Conservation (phyloP, 1,284 basidiomycete genomes). For the Kwoniella shivajii region DNA sequence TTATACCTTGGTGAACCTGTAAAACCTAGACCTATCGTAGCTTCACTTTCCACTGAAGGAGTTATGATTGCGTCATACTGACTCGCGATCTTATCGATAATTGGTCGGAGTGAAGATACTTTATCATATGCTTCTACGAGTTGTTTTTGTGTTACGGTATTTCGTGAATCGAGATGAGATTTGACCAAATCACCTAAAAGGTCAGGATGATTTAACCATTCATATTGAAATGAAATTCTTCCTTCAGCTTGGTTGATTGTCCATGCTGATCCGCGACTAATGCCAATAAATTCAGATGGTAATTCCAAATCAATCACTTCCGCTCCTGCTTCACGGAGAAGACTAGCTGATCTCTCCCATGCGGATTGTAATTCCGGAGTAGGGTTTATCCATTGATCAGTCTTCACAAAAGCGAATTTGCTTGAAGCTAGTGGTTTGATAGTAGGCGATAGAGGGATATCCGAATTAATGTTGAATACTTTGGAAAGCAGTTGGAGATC, state of each 20-base stretch:
- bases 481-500: slow-evolving; percentile 39
- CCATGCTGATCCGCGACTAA: not conserved
- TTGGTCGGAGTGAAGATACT: slow-evolving; percentile 24
- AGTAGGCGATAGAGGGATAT: slow-evolving; percentile 21
- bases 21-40: slow-evolving; percentile 20
- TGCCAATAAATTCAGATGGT: slow-evolving; percentile 20
- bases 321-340: slow-evolving; percentile 28
- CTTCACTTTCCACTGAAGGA: slow-evolving; percentile 26
- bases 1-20: slow-evolving; percentile 31
- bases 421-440: slow-evolving; percentile 25
- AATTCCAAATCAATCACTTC: slow-evolving; percentile 27
- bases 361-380: slow-evolving; percentile 17
- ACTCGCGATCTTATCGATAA: slow-evolving; percentile 23
- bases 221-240: slow-evolving; percentile 17
- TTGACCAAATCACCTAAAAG: not conserved
- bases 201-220: slow-evolving; percentile 16
- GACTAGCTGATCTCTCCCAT: slow-evolving; percentile 18
- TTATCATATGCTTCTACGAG: slow-evolving; percentile 26
- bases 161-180: slow-evolving; percentile 18
- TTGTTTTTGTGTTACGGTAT: slow-evolving; percentile 8
- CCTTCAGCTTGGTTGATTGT: slow-evolving; percentile 20
- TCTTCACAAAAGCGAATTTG: slow-evolving; percentile 36
- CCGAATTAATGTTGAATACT: slow-evolving; percentile 33
- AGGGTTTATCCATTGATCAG: slow-evolving; percentile 22
- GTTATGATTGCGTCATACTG: slow-evolving; percentile 32